These are phyloP conservation scores for Fusarium veterinarium DNA, from an alignment of 2,329 filamentous ascomycete genomes.

Conservation along the genomic window DNA sequence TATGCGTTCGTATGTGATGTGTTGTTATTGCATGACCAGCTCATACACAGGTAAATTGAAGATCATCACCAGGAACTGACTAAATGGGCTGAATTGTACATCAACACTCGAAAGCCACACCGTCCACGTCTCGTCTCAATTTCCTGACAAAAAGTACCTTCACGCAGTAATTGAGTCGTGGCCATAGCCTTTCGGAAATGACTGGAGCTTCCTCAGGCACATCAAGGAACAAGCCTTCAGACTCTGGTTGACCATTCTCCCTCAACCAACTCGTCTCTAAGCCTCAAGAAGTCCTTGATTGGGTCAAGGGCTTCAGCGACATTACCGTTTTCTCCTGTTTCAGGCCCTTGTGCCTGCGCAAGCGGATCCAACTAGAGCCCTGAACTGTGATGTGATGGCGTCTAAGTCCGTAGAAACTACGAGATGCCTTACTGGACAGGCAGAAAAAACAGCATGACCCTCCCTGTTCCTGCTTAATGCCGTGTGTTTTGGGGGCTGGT, in stretches of 20 bases:
- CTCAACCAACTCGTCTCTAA: slow-evolving; percentile 13
- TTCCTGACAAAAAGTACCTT: not conserved
- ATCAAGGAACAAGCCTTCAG: not conserved
- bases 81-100: not conserved
- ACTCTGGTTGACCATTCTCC: slow-evolving; percentile 20
- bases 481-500: slow-evolving; percentile 24
- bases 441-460: not conserved
- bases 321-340: slow-evolving; percentile 41
- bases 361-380: slow-evolving; percentile 27
- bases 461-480: slow-evolving; percentile 23
- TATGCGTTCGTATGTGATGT: slow-evolving; percentile 27
- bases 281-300: slow-evolving; percentile 24
- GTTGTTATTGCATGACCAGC: slow-evolving; percentile 38
- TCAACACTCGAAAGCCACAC: not conserved
- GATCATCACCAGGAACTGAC: not conserved
- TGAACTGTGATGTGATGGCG: slow-evolving; percentile 15
- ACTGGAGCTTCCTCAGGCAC: slow-evolving; percentile 25
- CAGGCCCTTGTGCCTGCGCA: slow-evolving; percentile 38
- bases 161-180: slow-evolving; percentile 8
- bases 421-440: not conserved
- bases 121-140: slow-evolving; percentile 5
- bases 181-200: slow-evolving; percentile 30
- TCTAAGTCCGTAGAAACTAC: not conserved
- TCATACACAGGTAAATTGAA: slow-evolving; percentile 5
- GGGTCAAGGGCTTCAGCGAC: slow-evolving; percentile 18